These are phyloP conservation scores for Trametes cingulata DNA, from an alignment of 768 basidiomycete genomes.

Conservation along the genomic window DNA sequence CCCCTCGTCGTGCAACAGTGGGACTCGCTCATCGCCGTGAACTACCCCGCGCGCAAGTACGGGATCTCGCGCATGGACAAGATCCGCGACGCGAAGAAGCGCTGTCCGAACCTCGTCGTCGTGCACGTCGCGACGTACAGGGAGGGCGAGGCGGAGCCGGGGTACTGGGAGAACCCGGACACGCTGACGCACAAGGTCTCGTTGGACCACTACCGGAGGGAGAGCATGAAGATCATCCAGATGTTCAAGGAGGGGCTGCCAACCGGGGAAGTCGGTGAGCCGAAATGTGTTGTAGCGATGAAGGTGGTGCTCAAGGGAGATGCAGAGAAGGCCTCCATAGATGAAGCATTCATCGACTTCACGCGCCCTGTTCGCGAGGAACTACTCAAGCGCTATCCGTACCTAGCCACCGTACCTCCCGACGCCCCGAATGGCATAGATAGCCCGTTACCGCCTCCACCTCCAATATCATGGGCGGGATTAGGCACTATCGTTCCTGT, in stretches of 20 bases:
- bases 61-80: slow-evolving; percentile 93
- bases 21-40: slow-evolving; percentile 90
- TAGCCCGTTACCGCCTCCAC: slow-evolving; percentile 73
- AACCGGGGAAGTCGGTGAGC: slow-evolving; percentile 77
- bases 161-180: slow-evolving; percentile 90
- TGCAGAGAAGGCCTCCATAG: slow-evolving; percentile 91
- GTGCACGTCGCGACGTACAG: slow-evolving; percentile 96
- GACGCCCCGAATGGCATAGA: slow-evolving; percentile 73
- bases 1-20: slow-evolving; percentile 89
- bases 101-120: slow-evolving; percentile 80
- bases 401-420: slow-evolving; percentile 68
- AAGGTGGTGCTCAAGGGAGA: not conserved
- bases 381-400: slow-evolving; percentile 73
- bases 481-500: slow-evolving; percentile 66
- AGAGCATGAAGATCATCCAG: slow-evolving; percentile 83
- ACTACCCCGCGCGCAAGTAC: slow-evolving; percentile 90
- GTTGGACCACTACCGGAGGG: slow-evolving; percentile 88
- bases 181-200: slow-evolving; percentile 94
- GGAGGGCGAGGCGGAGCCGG: slow-evolving; percentile 83
- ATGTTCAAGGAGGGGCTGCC: slow-evolving; percentile 82
- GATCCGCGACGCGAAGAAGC: slow-evolving; percentile 77
- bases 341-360: slow-evolving; percentile 95
- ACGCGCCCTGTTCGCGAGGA: slow-evolving; percentile 76
- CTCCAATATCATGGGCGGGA: slow-evolving; percentile 59
- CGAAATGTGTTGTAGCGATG: not conserved